Evolutionary conservation across 306 rosid genomes (phyloP).

Genomic region (Vigna angularis): DNA sequence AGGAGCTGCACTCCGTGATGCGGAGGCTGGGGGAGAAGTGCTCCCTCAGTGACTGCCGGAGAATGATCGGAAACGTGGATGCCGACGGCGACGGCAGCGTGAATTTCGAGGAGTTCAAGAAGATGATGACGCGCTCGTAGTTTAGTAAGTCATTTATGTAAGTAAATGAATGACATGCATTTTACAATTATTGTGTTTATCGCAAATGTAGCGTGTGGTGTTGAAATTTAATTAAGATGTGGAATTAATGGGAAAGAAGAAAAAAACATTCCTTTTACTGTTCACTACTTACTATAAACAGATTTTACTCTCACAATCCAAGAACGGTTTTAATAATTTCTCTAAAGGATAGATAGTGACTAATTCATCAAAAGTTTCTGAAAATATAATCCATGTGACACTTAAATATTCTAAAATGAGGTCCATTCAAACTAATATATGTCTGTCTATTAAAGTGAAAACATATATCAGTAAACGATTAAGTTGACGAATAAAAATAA

Average conservation of each 20-base stretch:
- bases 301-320: background rate
- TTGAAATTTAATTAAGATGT: background rate
- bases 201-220: background rate
- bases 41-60: constrained; percentile 65
- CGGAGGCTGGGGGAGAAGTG: constrained; percentile 76
- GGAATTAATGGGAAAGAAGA: background rate
- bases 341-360: too few relatives aligned
- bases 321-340: background rate
- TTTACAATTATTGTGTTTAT: background rate
- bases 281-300: background rate
- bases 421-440: too few relatives aligned
- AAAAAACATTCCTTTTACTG: background rate
- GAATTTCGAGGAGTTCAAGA: constrained; percentile 91
- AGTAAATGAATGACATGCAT: background rate
- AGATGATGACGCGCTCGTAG: constrained; percentile 72
- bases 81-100: constrained; percentile 85
- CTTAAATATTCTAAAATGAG: too few relatives aligned
- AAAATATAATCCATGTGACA: too few relatives aligned
- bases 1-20: constrained; percentile 73
- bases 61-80: constrained; percentile 79
- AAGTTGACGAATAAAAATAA: too few relatives aligned
- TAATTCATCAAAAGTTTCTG: too few relatives aligned
- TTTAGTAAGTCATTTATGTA: background rate
- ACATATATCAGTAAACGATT: too few relatives aligned
- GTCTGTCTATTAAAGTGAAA: too few relatives aligned